Conservation (phyloP, 1,284 basidiomycete species). For the Paramarasmius palmivorus region DNA sequence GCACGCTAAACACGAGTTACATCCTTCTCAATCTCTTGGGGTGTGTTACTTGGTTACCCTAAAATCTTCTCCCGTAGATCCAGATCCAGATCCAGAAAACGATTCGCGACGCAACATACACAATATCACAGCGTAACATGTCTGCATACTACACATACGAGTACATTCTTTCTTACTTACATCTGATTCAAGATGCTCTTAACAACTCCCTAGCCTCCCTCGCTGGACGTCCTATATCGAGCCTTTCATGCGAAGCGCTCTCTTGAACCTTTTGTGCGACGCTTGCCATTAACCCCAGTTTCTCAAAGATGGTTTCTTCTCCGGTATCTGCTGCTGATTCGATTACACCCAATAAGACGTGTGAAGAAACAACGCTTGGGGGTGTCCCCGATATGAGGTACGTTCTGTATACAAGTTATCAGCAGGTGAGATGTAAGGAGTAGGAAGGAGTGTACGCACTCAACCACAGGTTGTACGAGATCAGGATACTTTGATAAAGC, state of each 20-base stretch:
- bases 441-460: slow-evolving; percentile 43
- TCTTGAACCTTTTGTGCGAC: slow-evolving; percentile 77
- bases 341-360: slow-evolving; percentile 67
- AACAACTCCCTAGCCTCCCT: slow-evolving; percentile 83
- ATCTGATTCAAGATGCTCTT: slow-evolving; percentile 22
- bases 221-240: slow-evolving; percentile 80
- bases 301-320: slow-evolving; percentile 63
- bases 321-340: slow-evolving; percentile 42
- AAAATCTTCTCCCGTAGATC: too few species aligned
- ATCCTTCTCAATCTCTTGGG: too few species aligned
- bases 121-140: too few species aligned
- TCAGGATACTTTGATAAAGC: slow-evolving; percentile 70
- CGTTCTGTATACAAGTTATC: slow-evolving; percentile 29
- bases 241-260: slow-evolving; percentile 69
- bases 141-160: too few species aligned
- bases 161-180: not conserved
- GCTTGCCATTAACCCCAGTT: slow-evolving; percentile 58
- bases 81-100: too few species aligned
- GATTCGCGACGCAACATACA: too few species aligned
- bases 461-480: slow-evolving; percentile 67
- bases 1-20: too few species aligned
- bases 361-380: slow-evolving; percentile 61
- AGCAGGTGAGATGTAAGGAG: not conserved
- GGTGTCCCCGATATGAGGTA: slow-evolving; percentile 65
- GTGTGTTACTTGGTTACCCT: too few species aligned